phyloP scores from a whole-genome alignment of 129 eudicot genomes.

The Sambucus nigra region DNA sequence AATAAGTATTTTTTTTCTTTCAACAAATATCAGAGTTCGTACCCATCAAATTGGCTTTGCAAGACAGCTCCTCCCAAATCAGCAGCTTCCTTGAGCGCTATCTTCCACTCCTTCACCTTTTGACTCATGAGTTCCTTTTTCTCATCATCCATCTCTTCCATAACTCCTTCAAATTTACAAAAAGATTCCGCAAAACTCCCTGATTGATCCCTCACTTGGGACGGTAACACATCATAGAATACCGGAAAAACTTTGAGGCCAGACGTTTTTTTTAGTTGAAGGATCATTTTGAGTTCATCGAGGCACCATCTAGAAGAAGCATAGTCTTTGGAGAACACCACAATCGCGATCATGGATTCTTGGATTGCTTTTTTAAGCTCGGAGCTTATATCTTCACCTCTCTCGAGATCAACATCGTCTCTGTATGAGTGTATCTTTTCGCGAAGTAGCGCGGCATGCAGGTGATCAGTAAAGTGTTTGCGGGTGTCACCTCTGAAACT shows the following conservation, averaged over 20 bases:
- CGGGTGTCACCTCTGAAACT: not conserved
- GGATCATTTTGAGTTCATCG: not conserved
- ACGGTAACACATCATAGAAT: not conserved
- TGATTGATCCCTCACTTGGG: not conserved
- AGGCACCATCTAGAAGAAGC: not conserved
- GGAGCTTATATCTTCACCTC: not conserved
- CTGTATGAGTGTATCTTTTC: not conserved
- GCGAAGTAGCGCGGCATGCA: not conserved
- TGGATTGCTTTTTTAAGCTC: not conserved
- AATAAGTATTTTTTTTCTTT: no score
- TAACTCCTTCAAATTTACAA: not conserved
- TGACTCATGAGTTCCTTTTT: no score
- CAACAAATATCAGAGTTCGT: no score
- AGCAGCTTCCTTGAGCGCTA: no score
- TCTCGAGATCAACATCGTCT: not conserved
- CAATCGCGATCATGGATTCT: not conserved
- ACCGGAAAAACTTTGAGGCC: not conserved
- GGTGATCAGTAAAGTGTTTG: not conserved
- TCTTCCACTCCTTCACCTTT: no score
- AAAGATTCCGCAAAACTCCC: not conserved
- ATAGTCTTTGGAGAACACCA: not conserved
- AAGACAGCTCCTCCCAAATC: no score
- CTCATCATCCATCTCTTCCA: no score
- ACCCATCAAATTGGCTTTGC: no score
- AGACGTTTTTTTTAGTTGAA: not conserved